phyloP scores from a whole-genome alignment of 2,329 filamentous ascomycete genomes.

The Epichloe amarillans region DNA sequence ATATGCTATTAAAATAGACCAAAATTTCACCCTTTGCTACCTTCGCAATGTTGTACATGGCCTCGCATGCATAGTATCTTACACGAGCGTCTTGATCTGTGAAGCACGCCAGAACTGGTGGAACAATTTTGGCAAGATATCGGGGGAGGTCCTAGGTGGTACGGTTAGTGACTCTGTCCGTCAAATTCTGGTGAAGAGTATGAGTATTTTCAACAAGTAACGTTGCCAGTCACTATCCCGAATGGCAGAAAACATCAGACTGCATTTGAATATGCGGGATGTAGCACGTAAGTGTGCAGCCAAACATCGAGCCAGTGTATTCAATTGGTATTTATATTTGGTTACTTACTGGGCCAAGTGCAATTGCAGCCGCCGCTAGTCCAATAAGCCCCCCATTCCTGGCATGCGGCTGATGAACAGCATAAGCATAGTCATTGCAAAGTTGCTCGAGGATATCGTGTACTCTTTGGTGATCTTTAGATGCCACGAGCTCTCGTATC shows the following conservation, averaged over 20 bases:
- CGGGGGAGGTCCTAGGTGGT: conserved; percentile 66
- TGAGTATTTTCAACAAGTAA: not conserved
- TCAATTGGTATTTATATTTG: not conserved
- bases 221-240: not conserved
- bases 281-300: not conserved
- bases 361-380: conserved; percentile 88
- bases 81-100: conserved; percentile 95
- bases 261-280: not conserved
- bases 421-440: conserved; percentile 95
- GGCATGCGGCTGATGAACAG: conserved; percentile 91
- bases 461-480: conserved; percentile 68
- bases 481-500: conserved; percentile 70
- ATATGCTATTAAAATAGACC: conserved; percentile 96
- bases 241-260: not conserved
- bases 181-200: not conserved
- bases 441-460: conserved; percentile 86
- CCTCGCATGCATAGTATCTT: conserved; percentile 96
- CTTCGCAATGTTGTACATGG: conserved; percentile 99
- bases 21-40: conserved; percentile 96
- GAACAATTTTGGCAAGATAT: conserved; percentile 87
- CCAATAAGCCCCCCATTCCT: conserved; percentile 97
- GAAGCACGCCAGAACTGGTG: conserved; percentile 93
- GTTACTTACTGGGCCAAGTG: conserved; percentile 67
- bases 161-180: not conserved
- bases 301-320: not conserved